A percentile compares a stretch with the other conserved stretches of the same genome.
Conservation (phyloP, 2,329 filamentous ascomycete species). For the Tolypocladium nubicola region DNA sequence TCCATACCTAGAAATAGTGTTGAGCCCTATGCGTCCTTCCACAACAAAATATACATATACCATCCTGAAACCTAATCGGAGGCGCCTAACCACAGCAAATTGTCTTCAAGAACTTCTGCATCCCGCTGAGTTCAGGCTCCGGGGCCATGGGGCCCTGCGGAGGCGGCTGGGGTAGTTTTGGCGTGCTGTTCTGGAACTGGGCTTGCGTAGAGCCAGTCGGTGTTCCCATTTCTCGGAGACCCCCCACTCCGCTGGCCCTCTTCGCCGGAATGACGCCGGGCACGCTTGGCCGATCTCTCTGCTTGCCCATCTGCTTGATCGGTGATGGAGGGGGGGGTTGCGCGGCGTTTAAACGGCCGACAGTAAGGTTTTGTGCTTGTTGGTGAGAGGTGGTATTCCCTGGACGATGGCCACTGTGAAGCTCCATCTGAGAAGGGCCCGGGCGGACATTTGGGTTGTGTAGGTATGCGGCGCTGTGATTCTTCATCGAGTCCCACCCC, state of each 20-base stretch:
- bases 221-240: constrained; percentile 66
- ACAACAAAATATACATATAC: constrained; percentile 18
- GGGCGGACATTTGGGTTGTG: constrained; percentile 70
- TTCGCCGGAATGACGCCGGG: constrained; percentile 63
- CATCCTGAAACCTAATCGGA: constrained; percentile 13
- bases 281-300: constrained; percentile 65
- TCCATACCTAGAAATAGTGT: constrained; percentile 12
- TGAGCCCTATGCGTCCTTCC: constrained; percentile 10
- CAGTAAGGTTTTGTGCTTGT: constrained; percentile 56
- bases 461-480: constrained; percentile 49
- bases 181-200: constrained; percentile 92
- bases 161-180: constrained; percentile 65
- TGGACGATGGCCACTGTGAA: constrained; percentile 63
- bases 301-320: constrained; percentile 71
- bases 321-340: constrained; percentile 82
- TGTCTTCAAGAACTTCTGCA: constrained; percentile 87
- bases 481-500: constrained; percentile 70
- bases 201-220: constrained; percentile 87
- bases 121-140: constrained; percentile 67
- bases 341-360: constrained; percentile 87
- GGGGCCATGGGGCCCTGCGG: constrained; percentile 50
- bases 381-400: constrained; percentile 55
- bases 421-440: constrained; percentile 74
- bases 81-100: constrained; percentile 71
- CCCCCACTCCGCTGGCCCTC: constrained; percentile 65